Percentiles rank a stretch among this genome's conserved stretches.
phyloP scores from a whole-genome alignment of 2,329 filamentous ascomycete genomes.

The Hypoxylon rubiginosum region DNA sequence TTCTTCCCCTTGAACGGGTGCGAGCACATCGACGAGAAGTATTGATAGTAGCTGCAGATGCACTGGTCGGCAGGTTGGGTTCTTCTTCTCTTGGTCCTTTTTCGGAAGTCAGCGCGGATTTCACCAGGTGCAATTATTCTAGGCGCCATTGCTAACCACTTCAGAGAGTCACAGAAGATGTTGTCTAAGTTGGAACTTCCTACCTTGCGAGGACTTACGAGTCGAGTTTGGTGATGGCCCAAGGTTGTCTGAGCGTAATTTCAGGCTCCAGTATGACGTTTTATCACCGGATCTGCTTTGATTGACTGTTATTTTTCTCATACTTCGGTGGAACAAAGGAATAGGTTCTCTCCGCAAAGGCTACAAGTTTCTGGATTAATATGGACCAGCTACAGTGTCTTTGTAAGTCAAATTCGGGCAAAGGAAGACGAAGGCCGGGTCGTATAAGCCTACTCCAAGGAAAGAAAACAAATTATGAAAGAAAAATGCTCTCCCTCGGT shows the following conservation, averaged over 20 bases:
- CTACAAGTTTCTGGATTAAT: no score
- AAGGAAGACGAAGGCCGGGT: no score
- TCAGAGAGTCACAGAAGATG: no score
- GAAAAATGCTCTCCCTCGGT: background rate
- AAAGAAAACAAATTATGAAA: background rate
- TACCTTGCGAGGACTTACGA: no score
- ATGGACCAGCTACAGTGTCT: no score
- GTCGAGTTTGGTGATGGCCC: no score
- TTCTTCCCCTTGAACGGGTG: background rate
- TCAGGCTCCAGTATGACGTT: constrained; percentile 10
- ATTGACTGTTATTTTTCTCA: no score
- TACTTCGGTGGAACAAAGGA: background rate
- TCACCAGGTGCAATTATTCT: background rate
- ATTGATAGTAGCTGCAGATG: background rate
- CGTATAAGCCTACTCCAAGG: background rate
- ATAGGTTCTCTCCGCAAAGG: background rate
- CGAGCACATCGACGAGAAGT: background rate
- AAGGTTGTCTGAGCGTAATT: no score
- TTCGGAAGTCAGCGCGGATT: background rate
- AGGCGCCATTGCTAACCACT: no score
- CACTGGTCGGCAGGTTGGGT: background rate
- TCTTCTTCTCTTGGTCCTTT: background rate
- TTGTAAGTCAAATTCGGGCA: no score
- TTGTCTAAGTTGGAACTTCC: no score
- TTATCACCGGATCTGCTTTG: background rate